phyloP scores from a whole-genome alignment of 1,139 yeast species.

The Geotrichum citri-aurantii region DNA sequence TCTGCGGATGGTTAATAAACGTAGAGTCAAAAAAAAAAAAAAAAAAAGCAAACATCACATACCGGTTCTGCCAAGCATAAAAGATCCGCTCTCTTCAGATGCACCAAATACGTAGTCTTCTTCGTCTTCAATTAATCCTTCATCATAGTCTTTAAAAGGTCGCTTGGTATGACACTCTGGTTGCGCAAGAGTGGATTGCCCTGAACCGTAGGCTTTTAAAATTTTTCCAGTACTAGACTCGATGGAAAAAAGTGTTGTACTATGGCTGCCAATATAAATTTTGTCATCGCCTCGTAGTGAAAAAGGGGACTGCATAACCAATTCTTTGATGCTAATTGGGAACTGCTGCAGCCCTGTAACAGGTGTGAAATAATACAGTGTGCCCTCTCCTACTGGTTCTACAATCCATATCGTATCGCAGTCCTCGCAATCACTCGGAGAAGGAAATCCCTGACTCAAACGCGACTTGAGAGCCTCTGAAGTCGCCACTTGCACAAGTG shows the following conservation, averaged over 20 bases:
- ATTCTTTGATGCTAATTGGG: constrained; percentile 73
- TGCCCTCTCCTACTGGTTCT: constrained; percentile 85
- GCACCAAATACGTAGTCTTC: constrained; percentile 13
- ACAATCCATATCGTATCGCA: constrained; percentile 62
- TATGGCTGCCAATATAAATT: constrained; percentile 79
- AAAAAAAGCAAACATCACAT: constrained; percentile 5
- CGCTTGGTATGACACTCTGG: constrained; percentile 22
- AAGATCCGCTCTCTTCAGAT: constrained; percentile 28
- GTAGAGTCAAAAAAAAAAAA: background rate
- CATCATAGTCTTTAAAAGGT: constrained; percentile 22
- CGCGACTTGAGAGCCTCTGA: constrained; percentile 14
- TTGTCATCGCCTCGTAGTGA: constrained; percentile 71
- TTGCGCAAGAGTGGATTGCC: constrained; percentile 25
- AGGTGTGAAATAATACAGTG: constrained; percentile 78
- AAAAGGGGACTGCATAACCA: constrained; percentile 75
- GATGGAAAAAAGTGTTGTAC: constrained; percentile 69
- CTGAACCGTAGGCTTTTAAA: constrained; percentile 60
- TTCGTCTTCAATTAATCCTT: constrained; percentile 21
- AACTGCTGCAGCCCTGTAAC: constrained; percentile 70
- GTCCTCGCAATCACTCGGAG: constrained; percentile 28
- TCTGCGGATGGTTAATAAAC: constrained; percentile 29
- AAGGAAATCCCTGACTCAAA: background rate
- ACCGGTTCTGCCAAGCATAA: constrained; percentile 38
- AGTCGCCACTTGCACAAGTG: constrained; percentile 31
- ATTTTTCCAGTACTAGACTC: constrained; percentile 74